Evolutionary conservation across 73 alveolate genomes (phyloP).

Genomic region (Paramecium octaurelia): DNA sequence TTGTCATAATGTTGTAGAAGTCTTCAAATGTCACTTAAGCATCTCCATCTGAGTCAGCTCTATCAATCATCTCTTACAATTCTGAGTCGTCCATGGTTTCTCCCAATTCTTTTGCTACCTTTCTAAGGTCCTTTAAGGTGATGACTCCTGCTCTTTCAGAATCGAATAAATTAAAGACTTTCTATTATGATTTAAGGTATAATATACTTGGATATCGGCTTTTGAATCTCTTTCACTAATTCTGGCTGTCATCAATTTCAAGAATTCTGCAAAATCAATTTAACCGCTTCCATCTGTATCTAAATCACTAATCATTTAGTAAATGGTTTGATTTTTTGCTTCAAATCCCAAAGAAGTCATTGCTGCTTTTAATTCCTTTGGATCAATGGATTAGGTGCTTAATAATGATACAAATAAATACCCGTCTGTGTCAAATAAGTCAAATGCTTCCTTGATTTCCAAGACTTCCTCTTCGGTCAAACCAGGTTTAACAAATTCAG

Average conservation of each 20-base stretch:
- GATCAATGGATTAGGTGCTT: conserved; percentile 81
- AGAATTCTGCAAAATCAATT: conserved; percentile 85
- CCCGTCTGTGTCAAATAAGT: conserved; percentile 78
- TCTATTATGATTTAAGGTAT: neutral
- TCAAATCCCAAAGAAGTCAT: conserved; percentile 90
- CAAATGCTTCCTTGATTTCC: conserved; percentile 94
- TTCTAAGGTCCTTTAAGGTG: conserved; percentile 77
- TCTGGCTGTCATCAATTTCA: conserved; percentile 82
- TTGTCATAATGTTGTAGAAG: conserved; percentile 82
- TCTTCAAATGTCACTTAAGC: conserved; percentile 84
- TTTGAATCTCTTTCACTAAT: conserved; percentile 83
- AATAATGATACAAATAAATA: neutral
- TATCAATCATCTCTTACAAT: conserved; percentile 83
- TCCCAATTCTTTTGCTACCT: conserved; percentile 84
- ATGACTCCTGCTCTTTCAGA: conserved; percentile 77
- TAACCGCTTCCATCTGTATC: conserved; percentile 85
- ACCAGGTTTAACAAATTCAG: conserved; percentile 69
- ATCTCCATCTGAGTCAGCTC: conserved; percentile 87
- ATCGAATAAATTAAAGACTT: conserved; percentile 79
- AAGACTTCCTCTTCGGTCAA: conserved; percentile 90
- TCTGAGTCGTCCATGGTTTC: conserved; percentile 82
- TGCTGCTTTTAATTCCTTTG: conserved; percentile 91
- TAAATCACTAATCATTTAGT: conserved; percentile 85
- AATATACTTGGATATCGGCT: conserved; percentile 72
- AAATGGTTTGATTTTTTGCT: conserved; percentile 88